Conservation (phyloP, 2,329 filamentous ascomycete species). For the Botrytis fabae region DNA sequence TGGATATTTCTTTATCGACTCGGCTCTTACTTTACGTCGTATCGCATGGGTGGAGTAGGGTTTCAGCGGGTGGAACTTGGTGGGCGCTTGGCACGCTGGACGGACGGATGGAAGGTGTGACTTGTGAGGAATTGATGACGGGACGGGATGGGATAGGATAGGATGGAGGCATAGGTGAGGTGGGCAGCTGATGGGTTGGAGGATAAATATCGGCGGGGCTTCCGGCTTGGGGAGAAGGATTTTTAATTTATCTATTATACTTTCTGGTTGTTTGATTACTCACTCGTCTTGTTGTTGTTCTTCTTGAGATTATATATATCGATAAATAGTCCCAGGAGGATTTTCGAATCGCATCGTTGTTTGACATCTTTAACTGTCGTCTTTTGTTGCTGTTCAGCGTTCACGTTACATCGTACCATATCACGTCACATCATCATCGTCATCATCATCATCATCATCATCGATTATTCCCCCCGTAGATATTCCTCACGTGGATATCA, state of each 20-base stretch:
- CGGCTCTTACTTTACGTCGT: neutral
- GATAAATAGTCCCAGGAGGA: neutral
- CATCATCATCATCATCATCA: neutral
- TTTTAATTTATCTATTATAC: neutral
- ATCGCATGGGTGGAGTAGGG: slow-evolving; percentile 3
- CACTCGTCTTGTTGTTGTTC: neutral
- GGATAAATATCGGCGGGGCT: neutral
- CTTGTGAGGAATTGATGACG: neutral
- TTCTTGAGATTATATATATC: neutral
- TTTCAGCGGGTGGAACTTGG: slow-evolving; percentile 1
- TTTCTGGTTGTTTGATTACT: neutral
- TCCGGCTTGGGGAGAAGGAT: neutral
- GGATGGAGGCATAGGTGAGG: neutral
- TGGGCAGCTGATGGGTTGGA: neutral
- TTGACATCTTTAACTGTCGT: neutral
- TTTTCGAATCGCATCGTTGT: neutral
- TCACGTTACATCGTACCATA: neutral
- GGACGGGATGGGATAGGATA: neutral
- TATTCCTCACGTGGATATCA: slow-evolving; percentile 7
- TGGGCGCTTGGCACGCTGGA: neutral
- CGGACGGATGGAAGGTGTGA: neutral
- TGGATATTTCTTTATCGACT: neutral
- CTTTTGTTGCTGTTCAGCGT: neutral
- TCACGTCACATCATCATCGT: neutral
- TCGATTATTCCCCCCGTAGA: neutral